Percentiles rank a stretch among this genome's conserved stretches.
Conservation (phyloP, 345 rosid species). For the Hibiscus tridactylites region DNA sequence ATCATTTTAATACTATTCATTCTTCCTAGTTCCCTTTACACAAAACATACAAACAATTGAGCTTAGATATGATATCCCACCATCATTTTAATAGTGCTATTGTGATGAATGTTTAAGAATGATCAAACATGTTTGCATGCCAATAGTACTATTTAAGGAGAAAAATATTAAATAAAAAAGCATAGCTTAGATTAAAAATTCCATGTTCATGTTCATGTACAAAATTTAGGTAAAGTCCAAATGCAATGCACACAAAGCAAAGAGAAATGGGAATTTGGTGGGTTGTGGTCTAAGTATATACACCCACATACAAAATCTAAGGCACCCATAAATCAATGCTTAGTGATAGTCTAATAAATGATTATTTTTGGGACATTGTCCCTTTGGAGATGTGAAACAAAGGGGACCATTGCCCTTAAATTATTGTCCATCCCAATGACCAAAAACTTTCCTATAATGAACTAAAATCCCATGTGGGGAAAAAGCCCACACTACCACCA, state of each 20-base stretch:
- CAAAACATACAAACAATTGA: neutral
- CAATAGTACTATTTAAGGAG: neutral
- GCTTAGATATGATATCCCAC: neutral
- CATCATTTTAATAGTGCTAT: neutral
- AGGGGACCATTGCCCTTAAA: neutral
- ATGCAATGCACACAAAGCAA: neutral
- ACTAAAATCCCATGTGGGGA: neutral
- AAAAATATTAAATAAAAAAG: neutral
- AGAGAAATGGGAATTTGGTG: neutral
- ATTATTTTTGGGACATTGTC: neutral
- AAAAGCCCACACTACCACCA: neutral
- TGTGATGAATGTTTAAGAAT: neutral
- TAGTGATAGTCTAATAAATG: neutral
- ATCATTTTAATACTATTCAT: neutral
- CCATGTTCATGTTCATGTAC: neutral
- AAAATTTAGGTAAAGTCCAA: neutral
- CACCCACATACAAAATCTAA: neutral
- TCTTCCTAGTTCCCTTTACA: neutral
- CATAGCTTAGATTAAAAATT: neutral
- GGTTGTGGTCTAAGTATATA: neutral
- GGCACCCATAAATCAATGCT: neutral
- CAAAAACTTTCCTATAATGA: neutral
- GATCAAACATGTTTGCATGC: neutral
- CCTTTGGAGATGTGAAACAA: constrained; percentile 3
- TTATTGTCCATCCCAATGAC: neutral